Conservation (phyloP, 495 filamentous ascomycete genomes). For the Cercophora newfieldiana region DNA sequence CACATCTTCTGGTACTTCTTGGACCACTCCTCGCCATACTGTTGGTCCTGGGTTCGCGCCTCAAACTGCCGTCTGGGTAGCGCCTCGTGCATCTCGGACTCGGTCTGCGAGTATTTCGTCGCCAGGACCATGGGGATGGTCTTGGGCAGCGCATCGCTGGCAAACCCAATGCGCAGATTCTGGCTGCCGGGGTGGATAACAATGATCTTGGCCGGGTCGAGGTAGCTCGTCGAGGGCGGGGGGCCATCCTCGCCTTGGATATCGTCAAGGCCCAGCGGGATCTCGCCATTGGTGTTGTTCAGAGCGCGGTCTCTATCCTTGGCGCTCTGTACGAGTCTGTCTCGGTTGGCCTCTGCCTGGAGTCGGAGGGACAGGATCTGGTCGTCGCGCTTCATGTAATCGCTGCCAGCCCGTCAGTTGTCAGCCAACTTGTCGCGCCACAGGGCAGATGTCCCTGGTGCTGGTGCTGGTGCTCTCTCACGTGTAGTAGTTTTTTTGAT, state of each 20-base stretch:
- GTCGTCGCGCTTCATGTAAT: slow-evolving; percentile 97
- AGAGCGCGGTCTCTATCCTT: slow-evolving; percentile 85
- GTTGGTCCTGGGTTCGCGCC: slow-evolving; percentile 66
- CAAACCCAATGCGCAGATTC: slow-evolving; percentile 87
- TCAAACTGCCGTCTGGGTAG: slow-evolving; percentile 83
- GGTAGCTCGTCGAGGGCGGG: slow-evolving; percentile 54
- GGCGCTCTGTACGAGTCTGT: slow-evolving; percentile 75
- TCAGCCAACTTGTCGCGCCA: not conserved
- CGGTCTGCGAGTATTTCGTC: slow-evolving; percentile 67
- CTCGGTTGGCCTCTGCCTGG: slow-evolving; percentile 77
- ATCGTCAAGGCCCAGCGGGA: slow-evolving; percentile 58
- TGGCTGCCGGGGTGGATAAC: slow-evolving; percentile 98
- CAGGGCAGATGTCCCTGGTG: not conserved
- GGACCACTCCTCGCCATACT: slow-evolving; percentile 84
- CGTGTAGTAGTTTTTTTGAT: slow-evolving; percentile 99
- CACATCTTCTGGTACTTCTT: slow-evolving; percentile 79
- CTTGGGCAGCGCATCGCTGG: slow-evolving; percentile 91
- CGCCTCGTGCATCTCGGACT: slow-evolving; percentile 85
- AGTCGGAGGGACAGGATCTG: slow-evolving; percentile 86
- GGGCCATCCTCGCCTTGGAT: slow-evolving; percentile 58
- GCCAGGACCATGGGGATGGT: slow-evolving; percentile 93
- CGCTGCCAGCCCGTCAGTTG: slow-evolving; percentile 52
- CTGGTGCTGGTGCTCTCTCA: too few relatives aligned
- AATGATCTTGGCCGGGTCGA: slow-evolving; percentile 83
- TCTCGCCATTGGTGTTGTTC: slow-evolving; percentile 67